Conservation (phyloP, 2,329 filamentous ascomycete species). For the Pseudocercospora musae region DNA sequence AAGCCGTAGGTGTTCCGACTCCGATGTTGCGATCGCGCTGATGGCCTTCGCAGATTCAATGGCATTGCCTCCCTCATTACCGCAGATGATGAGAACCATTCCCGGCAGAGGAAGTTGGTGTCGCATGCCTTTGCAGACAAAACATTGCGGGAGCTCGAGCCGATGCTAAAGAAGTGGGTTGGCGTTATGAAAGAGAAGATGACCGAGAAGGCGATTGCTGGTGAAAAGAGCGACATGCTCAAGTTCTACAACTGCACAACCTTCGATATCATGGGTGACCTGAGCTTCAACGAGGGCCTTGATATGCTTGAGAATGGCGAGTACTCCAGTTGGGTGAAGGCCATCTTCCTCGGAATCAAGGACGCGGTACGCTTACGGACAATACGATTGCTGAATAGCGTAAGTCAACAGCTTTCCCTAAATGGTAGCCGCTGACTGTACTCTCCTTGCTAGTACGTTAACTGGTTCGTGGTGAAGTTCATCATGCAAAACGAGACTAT, state of each 20-base stretch:
- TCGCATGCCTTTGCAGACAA: slow-evolving; percentile 32
- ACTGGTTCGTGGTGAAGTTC: slow-evolving; percentile 16
- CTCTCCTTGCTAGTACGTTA: neutral
- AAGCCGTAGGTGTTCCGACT: neutral
- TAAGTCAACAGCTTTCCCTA: neutral
- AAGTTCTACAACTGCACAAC: slow-evolving; percentile 33
- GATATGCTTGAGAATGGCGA: slow-evolving; percentile 31
- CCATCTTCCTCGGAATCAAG: slow-evolving; percentile 30
- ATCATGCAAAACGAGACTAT: slow-evolving; percentile 18
- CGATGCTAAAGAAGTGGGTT: slow-evolving; percentile 30
- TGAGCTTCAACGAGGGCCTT: slow-evolving; percentile 32
- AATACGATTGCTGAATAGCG: neutral
- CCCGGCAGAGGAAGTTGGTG: slow-evolving; percentile 28
- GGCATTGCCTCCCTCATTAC: slow-evolving; percentile 22
- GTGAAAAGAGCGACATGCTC: slow-evolving; percentile 29
- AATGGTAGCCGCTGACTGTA: neutral
- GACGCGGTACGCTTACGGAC: neutral
- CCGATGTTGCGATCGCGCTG: neutral
- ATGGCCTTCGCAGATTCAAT: slow-evolving; percentile 13
- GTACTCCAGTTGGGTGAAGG: slow-evolving; percentile 30
- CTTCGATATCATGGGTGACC: slow-evolving; percentile 32
- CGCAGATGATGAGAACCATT: slow-evolving; percentile 29
- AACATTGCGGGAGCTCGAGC: slow-evolving; percentile 32
- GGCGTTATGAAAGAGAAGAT: slow-evolving; percentile 27
- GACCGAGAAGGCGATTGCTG: slow-evolving; percentile 16